Evolutionary conservation across 768 basidiomycete species (phyloP).

Genomic region (Tremella mesenterica): DNA sequence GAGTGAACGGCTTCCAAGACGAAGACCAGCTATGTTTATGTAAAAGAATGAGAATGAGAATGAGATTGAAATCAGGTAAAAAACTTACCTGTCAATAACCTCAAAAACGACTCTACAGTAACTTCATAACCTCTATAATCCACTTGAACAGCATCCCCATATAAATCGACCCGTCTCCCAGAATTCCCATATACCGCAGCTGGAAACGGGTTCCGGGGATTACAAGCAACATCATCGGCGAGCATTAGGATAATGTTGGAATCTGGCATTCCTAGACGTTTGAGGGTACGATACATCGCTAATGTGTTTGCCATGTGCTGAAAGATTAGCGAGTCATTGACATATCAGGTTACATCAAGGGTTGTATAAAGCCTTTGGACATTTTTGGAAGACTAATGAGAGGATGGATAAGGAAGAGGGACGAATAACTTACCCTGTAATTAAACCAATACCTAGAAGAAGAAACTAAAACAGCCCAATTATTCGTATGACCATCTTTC

Average conservation of each 20-base stretch:
- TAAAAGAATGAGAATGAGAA: neutral
- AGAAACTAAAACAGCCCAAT: constrained; percentile 96
- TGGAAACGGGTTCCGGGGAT: constrained; percentile 81
- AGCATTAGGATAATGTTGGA: constrained; percentile 99
- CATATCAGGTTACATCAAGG: neutral
- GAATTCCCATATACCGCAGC: constrained; percentile 87
- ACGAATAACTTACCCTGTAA: constrained; percentile 62
- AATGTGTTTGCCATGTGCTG: constrained; percentile 98
- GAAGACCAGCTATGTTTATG: too few relatives aligned
- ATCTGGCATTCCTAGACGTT: constrained; percentile 94
- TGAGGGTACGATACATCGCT: constrained; percentile 98
- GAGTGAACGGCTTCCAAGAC: too few relatives aligned
- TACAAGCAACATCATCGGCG: constrained; percentile 92
- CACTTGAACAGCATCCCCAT: constrained; percentile 94
- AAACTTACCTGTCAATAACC: constrained; percentile 74
- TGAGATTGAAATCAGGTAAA: neutral
- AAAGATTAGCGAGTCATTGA: neutral
- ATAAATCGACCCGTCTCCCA: constrained; percentile 72
- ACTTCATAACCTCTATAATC: constrained; percentile 98
- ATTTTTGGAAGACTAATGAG: too few relatives aligned
- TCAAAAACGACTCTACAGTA: constrained; percentile 88
- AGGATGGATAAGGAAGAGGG: neutral
- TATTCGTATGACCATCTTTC: constrained; percentile 74
- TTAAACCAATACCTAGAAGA: constrained; percentile 98
- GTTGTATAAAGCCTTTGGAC: too few relatives aligned